Evolutionary conservation across 2,329 filamentous ascomycete genomes (phyloP).

Genomic region (Pestalotiopsis sp.): DNA sequence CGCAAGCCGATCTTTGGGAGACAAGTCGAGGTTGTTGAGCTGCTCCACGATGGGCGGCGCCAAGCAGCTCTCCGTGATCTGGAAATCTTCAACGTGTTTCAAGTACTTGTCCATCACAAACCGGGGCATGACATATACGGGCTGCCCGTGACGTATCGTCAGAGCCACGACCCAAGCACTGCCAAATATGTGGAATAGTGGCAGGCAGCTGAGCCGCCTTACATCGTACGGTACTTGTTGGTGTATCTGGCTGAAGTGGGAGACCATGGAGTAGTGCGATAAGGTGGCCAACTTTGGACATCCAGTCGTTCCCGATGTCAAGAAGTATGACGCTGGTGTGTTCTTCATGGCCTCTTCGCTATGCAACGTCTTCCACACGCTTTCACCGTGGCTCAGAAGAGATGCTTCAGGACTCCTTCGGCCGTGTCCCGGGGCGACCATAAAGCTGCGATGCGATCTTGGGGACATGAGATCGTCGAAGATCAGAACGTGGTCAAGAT

Average conservation of each 20-base stretch:
- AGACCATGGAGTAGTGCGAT: conserved; percentile 36
- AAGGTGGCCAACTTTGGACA: conserved; percentile 42
- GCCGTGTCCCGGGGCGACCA: too few relatives aligned
- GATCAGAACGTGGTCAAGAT: neutral
- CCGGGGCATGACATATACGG: conserved; percentile 48
- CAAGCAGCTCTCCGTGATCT: conserved; percentile 50
- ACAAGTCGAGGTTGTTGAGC: conserved; percentile 32
- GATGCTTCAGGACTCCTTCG: conserved; percentile 32
- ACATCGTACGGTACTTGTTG: conserved; percentile 34
- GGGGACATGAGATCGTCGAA: neutral
- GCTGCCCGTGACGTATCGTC: conserved; percentile 45
- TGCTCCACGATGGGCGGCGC: conserved; percentile 47
- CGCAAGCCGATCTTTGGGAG: conserved; percentile 32
- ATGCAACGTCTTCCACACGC: conserved; percentile 17
- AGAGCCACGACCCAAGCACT: conserved; percentile 47
- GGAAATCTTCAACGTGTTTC: conserved; percentile 38
- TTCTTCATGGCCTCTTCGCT: conserved; percentile 22
- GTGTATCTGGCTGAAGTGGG: conserved; percentile 32
- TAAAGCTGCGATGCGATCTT: neutral
- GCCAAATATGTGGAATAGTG: conserved; percentile 57
- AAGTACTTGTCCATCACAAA: conserved; percentile 44
- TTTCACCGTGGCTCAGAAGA: conserved; percentile 18
- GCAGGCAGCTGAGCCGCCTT: conserved; percentile 48
- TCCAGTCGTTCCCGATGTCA: conserved; percentile 38
- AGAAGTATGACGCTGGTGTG: conserved; percentile 30